Evolutionary conservation across 306 rosid genomes (phyloP).

Genomic region (Senna siamea): DNA sequence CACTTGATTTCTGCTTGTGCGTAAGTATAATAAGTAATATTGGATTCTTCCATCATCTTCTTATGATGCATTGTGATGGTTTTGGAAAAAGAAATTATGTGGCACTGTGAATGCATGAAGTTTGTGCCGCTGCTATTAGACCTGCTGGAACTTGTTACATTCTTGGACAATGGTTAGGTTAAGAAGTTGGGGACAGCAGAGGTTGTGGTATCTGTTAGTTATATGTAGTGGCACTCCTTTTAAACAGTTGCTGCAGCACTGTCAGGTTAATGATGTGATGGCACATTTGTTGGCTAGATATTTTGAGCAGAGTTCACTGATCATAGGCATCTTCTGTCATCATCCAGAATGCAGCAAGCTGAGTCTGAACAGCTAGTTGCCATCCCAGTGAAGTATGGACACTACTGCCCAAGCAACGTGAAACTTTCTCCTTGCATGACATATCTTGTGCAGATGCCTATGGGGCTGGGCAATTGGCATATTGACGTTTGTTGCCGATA

Average conservation of each 20-base stretch:
- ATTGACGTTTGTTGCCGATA: constrained; percentile 20
- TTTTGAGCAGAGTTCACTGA: not conserved
- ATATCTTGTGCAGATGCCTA: constrained; percentile 1
- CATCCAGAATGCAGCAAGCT: not conserved
- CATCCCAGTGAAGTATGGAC: not conserved
- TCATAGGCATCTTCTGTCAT: not conserved
- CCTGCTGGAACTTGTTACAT: not conserved
- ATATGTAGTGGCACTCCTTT: not conserved
- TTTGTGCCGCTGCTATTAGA: not conserved
- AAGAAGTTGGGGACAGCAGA: not conserved
- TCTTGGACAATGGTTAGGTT: not conserved
- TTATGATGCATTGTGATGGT: not conserved
- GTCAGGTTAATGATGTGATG: constrained; percentile 1
- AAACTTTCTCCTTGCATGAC: not conserved
- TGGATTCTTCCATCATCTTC: not conserved
- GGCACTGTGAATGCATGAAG: too few species aligned
- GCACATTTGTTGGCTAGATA: not conserved
- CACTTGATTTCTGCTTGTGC: not conserved
- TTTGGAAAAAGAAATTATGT: not conserved
- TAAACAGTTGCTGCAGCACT: not conserved
- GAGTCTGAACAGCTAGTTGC: not conserved
- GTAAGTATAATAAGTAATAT: not conserved
- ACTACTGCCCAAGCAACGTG: constrained; percentile 3
- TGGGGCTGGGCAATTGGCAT: not conserved
- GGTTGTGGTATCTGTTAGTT: not conserved